A percentile compares a stretch with the other conserved stretches of the same genome.
Conservation (phyloP, 257 asterid species). For the Anisodus acutangulus region DNA sequence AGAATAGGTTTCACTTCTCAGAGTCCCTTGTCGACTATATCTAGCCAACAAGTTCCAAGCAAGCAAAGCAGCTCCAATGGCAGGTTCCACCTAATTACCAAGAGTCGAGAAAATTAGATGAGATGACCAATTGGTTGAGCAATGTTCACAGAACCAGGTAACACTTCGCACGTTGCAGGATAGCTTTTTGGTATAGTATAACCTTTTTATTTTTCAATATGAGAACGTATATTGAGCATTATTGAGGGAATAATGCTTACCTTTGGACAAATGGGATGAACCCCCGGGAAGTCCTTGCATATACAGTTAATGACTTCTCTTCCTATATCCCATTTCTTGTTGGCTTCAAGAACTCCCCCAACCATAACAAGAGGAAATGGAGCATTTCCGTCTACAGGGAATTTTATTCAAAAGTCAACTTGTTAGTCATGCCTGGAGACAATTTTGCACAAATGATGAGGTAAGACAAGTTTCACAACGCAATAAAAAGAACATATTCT, state of each 20-base stretch:
- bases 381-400: conserved; percentile 60
- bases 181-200: neutral
- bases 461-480: neutral
- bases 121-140: neutral
- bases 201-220: neutral
- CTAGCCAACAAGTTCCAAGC: conserved; percentile 72
- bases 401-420: neutral
- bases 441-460: neutral
- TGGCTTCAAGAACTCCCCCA: conserved; percentile 80
- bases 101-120: neutral
- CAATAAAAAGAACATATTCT: neutral
- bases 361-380: conserved; percentile 83
- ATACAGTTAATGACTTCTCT: conserved; percentile 66
- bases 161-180: neutral
- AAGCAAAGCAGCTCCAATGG: conserved; percentile 85
- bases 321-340: conserved; percentile 79
- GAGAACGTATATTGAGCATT: conserved; percentile 1
- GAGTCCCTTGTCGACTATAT: conserved; percentile 40
- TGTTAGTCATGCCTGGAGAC: neutral
- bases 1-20: conserved; percentile 29
- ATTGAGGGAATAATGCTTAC: conserved; percentile 34
- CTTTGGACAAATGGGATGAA: conserved; percentile 71
- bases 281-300: conserved; percentile 73
- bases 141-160: neutral
- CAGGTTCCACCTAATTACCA: conserved; percentile 70